A percentile compares a stretch with the other conserved stretches of the same genome.
These are phyloP conservation scores for Penicillium polonicum DNA, from an alignment of 2,329 filamentous ascomycete genomes.

Conservation along the genomic window DNA sequence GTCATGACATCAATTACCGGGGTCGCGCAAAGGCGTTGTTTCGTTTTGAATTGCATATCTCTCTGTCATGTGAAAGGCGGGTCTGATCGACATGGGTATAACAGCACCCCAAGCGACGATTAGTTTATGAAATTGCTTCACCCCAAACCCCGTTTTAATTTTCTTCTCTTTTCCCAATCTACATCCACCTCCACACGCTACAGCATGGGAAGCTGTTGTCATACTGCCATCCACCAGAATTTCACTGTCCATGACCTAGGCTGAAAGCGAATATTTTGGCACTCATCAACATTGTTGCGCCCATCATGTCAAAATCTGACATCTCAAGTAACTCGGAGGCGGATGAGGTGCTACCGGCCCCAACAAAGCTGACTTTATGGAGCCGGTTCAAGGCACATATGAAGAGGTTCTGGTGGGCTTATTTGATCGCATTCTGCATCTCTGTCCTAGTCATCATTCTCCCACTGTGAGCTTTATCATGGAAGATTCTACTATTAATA, in stretches of 20 bases:
- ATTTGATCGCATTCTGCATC: conserved; percentile 20
- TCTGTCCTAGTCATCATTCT: conserved; percentile 24
- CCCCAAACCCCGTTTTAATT: neutral
- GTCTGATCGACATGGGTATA: conserved; percentile 5
- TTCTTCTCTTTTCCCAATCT: neutral
- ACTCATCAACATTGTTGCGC: neutral
- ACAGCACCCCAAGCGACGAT: neutral
- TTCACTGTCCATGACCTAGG: neutral
- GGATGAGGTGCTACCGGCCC: neutral
- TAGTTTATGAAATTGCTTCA: neutral
- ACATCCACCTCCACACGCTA: neutral
- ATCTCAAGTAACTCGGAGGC: conserved; percentile 14
- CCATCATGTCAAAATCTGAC: conserved; percentile 22
- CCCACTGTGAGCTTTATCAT: conserved; percentile 19
- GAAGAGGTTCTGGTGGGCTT: conserved; percentile 31
- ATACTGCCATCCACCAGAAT: neutral
- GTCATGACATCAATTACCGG: neutral
- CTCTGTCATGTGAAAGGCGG: conserved; percentile 6
- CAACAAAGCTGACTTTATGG: conserved; percentile 17
- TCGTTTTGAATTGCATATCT: neutral
- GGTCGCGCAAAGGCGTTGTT: neutral
- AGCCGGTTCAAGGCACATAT: conserved; percentile 25
- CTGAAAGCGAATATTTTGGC: neutral
- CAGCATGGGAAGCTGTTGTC: neutral
- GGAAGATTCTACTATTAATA: neutral